Base-by-base conservation (phyloP, 805 yeast genomes). In the Saccharomyces paradoxus region DNA sequence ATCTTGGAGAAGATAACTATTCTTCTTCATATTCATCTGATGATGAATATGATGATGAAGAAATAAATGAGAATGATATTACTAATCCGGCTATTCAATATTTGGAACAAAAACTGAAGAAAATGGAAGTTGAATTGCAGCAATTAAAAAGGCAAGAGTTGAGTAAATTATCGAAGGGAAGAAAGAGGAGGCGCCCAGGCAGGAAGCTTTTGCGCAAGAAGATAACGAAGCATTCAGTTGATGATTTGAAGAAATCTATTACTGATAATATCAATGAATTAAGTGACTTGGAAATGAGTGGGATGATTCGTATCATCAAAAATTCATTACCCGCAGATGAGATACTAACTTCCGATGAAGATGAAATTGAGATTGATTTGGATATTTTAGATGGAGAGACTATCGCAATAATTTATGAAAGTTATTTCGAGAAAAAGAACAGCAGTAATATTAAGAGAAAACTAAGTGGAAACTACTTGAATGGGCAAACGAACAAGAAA, bases 281-380 rank as follows among this genome's bases (percentile, higher is more conserved):
- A 58, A 80, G 89, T 48, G 95, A 89, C 60, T 82, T 85, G 70
- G 89, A 88, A 73, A 75, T 92, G 63, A 87, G 84, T 62, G 86
- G 87, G 56, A 96, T 90, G 37, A 79, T 92, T 58, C 82, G 86
- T 51, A 89, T 94, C 58, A 89, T 94, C 60, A 86, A 86, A 65
- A 94, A 87, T 69, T 78, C 84, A 52, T 76, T 84, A 79, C 87
- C 76, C 12, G 17, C 17, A 17, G 22, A 37, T 17, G 44, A 37
- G 17, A 37, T 37, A 80, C 62, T 78, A 69, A 63, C 75, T 66
- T 60, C 71, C 67, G 61, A 77, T 55, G 92, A 89, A 63, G 98
- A 92, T 55, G 98, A 94, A 74, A 92, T 94, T 57, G 99, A 94
- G 75, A 78, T 94, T 56, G 99, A 94, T 71, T 87, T 94, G 84